phyloP scores from a whole-genome alignment of 1,284 basidiomycete genomes.

The Ceratobasidium sp. region DNA sequence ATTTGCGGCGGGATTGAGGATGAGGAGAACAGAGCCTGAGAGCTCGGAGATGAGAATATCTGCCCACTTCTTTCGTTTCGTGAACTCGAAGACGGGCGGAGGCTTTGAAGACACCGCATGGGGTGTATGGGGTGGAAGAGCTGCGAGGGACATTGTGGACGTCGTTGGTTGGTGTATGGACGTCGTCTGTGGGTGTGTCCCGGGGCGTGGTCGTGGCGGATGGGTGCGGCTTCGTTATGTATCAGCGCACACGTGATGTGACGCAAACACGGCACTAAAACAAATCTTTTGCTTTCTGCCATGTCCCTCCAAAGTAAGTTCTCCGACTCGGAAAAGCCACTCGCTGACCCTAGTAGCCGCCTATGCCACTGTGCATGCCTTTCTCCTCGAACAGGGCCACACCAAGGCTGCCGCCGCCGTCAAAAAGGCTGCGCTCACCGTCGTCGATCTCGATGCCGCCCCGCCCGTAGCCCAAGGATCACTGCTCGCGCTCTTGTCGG shows the following conservation, averaged over 20 bases:
- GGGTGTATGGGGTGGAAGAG: constrained; percentile 5
- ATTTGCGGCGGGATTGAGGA: constrained; percentile 71
- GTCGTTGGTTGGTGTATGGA: background rate
- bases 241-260: constrained; percentile 39
- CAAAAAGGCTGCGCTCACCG: constrained; percentile 37
- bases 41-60: constrained; percentile 84
- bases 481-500: constrained; percentile 18
- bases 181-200: constrained; percentile 6
- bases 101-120: constrained; percentile 35
- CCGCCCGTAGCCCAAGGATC: background rate
- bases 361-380: constrained; percentile 45
- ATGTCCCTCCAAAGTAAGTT: constrained; percentile 23
- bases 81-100: constrained; percentile 73
- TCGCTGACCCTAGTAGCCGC: constrained; percentile 16
- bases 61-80: constrained; percentile 86
- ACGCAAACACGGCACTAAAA: constrained; percentile 13
- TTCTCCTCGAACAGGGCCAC: constrained; percentile 46
- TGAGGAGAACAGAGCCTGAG: constrained; percentile 76
- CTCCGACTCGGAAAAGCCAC: background rate
- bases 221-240: constrained; percentile 31
- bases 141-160: constrained; percentile 25
- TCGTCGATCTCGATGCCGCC: constrained; percentile 37
- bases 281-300: constrained; percentile 20
- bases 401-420: constrained; percentile 44
- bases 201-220: constrained; percentile 22